These are phyloP conservation scores for Macrolepiota fuliginosa DNA, from an alignment of 768 basidiomycete genomes.

Conservation along the genomic window DNA sequence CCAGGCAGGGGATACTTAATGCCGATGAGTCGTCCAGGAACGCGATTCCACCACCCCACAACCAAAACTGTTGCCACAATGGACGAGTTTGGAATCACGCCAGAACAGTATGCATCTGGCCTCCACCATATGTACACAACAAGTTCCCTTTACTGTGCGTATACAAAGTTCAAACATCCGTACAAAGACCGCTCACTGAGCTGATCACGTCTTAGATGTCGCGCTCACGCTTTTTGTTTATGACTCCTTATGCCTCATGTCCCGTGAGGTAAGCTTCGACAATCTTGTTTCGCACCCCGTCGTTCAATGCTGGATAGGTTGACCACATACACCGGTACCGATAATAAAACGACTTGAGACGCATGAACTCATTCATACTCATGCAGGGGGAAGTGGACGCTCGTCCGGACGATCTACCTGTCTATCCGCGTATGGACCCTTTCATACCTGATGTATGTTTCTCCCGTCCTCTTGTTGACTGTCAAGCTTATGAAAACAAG, in stretches of 20 bases:
- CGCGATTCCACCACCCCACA: too few species aligned
- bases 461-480: background rate
- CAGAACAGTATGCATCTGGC: background rate
- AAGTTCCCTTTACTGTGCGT: background rate
- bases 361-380: background rate
- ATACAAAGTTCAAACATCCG: background rate
- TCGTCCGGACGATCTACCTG: background rate
- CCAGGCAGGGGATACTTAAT: too few species aligned
- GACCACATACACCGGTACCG: background rate
- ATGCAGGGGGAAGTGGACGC: background rate
- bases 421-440: background rate
- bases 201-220: background rate
- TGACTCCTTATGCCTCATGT: slow-evolving; percentile 3
- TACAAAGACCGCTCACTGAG: background rate
- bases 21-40: too few species aligned
- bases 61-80: background rate
- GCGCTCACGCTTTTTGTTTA: background rate
- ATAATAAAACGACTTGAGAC: background rate
- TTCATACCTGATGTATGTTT: background rate
- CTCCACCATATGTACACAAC: background rate
- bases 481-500: background rate
- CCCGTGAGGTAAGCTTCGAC: background rate
- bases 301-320: background rate
- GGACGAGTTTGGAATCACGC: background rate
- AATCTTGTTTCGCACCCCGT: background rate